Percentiles rank a stretch among this genome's conserved stretches.
Evolutionary conservation across 2,329 filamentous ascomycete genomes (phyloP).

Genomic region (Colletotrichum eremochloae): DNA sequence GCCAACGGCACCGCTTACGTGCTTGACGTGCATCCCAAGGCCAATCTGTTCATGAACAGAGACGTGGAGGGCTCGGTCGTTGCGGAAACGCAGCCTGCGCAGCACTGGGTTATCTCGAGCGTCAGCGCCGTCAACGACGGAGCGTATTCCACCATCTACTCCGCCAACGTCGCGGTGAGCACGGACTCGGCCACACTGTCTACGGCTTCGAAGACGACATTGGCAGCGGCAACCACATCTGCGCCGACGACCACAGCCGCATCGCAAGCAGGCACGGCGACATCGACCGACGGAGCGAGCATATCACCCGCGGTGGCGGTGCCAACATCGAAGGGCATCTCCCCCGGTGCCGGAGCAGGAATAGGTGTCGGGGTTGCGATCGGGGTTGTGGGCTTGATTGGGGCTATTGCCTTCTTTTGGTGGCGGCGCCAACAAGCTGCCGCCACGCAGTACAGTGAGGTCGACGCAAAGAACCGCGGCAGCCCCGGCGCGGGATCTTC

Average conservation of each 20-base stretch:
- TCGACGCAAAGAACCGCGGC: constrained; percentile 32
- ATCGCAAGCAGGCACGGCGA: constrained; percentile 6
- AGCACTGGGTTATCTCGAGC: constrained; percentile 53
- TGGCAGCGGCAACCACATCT: constrained; percentile 13
- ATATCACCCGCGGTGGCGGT: constrained; percentile 15
- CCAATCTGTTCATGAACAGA: constrained; percentile 50
- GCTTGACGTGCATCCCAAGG: constrained; percentile 51
- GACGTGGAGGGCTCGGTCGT: constrained; percentile 33
- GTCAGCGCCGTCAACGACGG: constrained; percentile 49
- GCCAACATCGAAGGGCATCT: constrained; percentile 43
- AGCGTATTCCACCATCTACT: constrained; percentile 51
- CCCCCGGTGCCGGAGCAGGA: constrained; percentile 49
- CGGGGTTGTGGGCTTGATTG: constrained; percentile 46
- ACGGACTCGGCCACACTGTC: constrained; percentile 22
- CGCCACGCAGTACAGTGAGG: constrained; percentile 32
- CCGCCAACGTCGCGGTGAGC: constrained; percentile 36
- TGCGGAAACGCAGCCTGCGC: constrained; percentile 47
- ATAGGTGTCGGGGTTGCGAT: constrained; percentile 49
- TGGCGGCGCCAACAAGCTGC: constrained; percentile 45
- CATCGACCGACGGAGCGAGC: constrained; percentile 15
- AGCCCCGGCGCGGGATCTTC: constrained; percentile 20
- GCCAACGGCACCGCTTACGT: constrained; percentile 51
- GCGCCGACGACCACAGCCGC: background rate
- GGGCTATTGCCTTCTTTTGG: constrained; percentile 46
- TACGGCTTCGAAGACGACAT: constrained; percentile 16